Percentiles rank a stretch among this genome's conserved stretches.
phyloP scores from a whole-genome alignment of 495 filamentous ascomycete species.

The Podospora tetraspora region DNA sequence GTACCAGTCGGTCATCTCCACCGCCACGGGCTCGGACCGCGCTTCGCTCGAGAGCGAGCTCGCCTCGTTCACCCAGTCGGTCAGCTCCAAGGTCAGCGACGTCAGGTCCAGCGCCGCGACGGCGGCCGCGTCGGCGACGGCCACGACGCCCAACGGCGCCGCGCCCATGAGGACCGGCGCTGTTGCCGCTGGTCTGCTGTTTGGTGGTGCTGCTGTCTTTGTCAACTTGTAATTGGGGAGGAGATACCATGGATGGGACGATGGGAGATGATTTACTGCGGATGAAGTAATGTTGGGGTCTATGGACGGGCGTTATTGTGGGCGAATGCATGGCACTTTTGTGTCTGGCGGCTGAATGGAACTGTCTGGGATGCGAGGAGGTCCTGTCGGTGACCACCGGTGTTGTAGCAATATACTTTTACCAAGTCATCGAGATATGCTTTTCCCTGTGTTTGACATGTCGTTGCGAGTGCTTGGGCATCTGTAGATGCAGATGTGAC shows the following conservation, averaged over 20 bases:
- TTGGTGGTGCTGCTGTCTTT: slow-evolving; percentile 33
- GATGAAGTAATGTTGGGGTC: neutral
- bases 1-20: slow-evolving; percentile 20
- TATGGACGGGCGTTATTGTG: neutral
- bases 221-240: slow-evolving; percentile 24
- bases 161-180: slow-evolving; percentile 30
- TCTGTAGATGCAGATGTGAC: neutral
- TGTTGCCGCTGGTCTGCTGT: slow-evolving; percentile 32
- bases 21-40: slow-evolving; percentile 23
- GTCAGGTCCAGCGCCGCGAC: slow-evolving; percentile 7
- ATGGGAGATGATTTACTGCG: neutral
- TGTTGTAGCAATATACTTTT: neutral
- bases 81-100: slow-evolving; percentile 13
- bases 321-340: neutral
- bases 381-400: neutral
- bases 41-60: slow-evolving; percentile 20
- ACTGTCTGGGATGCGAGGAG: neutral
- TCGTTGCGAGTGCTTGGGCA: neutral
- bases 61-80: slow-evolving; percentile 10
- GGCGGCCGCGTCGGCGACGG: neutral
- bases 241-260: neutral
- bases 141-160: slow-evolving; percentile 6
- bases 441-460: neutral
- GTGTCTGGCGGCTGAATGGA: neutral
- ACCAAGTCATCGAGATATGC: neutral